Evolutionary conservation across 2,329 filamentous ascomycete species (phyloP).

Genomic region (Davidsoniella australis): DNA sequence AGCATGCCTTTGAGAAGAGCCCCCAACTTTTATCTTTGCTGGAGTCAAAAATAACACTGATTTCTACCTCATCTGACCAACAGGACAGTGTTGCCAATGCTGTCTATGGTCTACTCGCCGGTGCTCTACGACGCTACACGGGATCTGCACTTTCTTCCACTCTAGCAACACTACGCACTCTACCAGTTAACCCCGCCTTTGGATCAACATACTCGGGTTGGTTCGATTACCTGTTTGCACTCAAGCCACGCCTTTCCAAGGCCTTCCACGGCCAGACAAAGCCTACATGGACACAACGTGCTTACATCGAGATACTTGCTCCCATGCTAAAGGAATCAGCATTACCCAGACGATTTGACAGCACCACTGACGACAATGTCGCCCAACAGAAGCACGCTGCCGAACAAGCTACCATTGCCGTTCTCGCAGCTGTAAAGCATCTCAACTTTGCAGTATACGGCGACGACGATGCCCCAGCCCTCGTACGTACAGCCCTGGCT

Average conservation of each 20-base stretch:
- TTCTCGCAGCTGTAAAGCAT: slow-evolving; percentile 32
- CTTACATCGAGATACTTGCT: slow-evolving; percentile 29
- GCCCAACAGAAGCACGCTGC: slow-evolving; percentile 2
- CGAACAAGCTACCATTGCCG: slow-evolving; percentile 29
- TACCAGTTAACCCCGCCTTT: slow-evolving; percentile 18
- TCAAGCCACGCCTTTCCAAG: slow-evolving; percentile 23
- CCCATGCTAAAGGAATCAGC: slow-evolving; percentile 27
- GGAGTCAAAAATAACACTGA: slow-evolving; percentile 13
- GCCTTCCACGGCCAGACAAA: slow-evolving; percentile 28
- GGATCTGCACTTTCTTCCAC: slow-evolving; percentile 21
- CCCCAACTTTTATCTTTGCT: slow-evolving; percentile 12
- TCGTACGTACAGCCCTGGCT: slow-evolving; percentile 33
- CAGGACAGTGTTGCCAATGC: slow-evolving; percentile 4
- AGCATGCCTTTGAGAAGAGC: slow-evolving; percentile 23
- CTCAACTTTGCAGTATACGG: slow-evolving; percentile 31
- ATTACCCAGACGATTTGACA: slow-evolving; percentile 17
- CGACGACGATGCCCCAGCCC: slow-evolving; percentile 29
- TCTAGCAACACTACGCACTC: slow-evolving; percentile 21
- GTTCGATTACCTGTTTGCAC: slow-evolving; percentile 26
- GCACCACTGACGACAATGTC: slow-evolving; percentile 2
- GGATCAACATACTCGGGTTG: slow-evolving; percentile 26
- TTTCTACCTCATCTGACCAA: slow-evolving; percentile 2
- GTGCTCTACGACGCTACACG: slow-evolving; percentile 23
- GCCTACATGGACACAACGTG: slow-evolving; percentile 31
- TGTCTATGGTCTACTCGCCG: slow-evolving; percentile 18